Conservation (phyloP, 75 land plant genomes). For the Azolla pinnata region DNA sequence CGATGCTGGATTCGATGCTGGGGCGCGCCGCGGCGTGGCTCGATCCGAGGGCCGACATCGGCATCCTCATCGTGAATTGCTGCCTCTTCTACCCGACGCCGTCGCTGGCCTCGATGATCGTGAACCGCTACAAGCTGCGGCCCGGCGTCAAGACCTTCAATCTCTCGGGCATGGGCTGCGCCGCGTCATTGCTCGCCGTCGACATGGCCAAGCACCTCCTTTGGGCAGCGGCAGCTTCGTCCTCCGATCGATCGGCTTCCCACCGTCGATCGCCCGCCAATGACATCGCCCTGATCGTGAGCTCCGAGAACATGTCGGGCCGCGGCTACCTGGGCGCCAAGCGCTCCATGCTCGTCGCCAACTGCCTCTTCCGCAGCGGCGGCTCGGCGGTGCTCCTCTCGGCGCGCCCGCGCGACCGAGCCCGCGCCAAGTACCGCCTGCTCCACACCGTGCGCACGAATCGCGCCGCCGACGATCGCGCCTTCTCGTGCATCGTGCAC, state of each 20-base stretch:
- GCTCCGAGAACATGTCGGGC: slow-evolving; percentile 17
- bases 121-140: slow-evolving; percentile 31
- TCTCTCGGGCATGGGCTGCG: slow-evolving; percentile 32
- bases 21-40: too few relatives aligned
- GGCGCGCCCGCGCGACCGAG: neutral
- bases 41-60: neutral
- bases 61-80: slow-evolving; percentile 16
- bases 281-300: slow-evolving; percentile 19
- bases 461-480: neutral
- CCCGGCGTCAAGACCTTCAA: slow-evolving; percentile 20
- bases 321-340: neutral
- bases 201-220: slow-evolving; percentile 23
- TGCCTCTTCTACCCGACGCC: slow-evolving; percentile 23
- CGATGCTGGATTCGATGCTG: neutral
- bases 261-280: too few relatives aligned
- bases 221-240: too few relatives aligned
- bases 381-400: neutral
- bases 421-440: slow-evolving; percentile 5
- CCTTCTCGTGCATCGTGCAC: slow-evolving; percentile 1
- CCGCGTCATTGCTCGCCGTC: slow-evolving; percentile 19
- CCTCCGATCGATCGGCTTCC: too few relatives aligned
- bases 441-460: slow-evolving; percentile 1
- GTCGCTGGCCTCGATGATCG: slow-evolving; percentile 22
- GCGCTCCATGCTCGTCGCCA: neutral
- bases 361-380: slow-evolving; percentile 4